Percentiles rank a stretch among this genome's conserved stretches.
These are phyloP conservation scores for Tylopilus sp. DNA, from an alignment of 768 basidiomycete genomes.

Conservation along the genomic window DNA sequence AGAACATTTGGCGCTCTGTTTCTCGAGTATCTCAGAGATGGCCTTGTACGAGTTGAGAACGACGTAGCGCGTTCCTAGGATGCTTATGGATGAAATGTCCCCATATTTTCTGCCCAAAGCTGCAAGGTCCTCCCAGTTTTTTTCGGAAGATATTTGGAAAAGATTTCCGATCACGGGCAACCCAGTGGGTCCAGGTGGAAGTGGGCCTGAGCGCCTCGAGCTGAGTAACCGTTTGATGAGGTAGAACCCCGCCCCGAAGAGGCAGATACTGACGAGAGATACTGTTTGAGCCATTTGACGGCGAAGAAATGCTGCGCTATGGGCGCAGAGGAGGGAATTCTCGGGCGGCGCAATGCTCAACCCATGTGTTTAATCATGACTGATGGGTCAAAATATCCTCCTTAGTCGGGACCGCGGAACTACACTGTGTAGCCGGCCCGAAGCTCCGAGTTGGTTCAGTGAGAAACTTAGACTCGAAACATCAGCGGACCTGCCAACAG, in stretches of 20 bases:
- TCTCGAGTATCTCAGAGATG: constrained; percentile 49
- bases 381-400: no score
- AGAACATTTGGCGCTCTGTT: constrained; percentile 52
- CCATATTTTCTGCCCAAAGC: constrained; percentile 55
- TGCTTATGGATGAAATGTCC: constrained; percentile 12
- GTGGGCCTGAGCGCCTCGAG: not conserved
- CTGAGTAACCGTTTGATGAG: not conserved
- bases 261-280: constrained; percentile 3
- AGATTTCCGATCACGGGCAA: constrained; percentile 44
- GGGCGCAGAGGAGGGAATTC: no score
- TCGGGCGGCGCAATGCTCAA: no score
- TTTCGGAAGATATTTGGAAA: constrained; percentile 47
- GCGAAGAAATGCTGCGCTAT: no score
- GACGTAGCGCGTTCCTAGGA: no score
- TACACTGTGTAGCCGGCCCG: no score
- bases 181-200: constrained; percentile 23
- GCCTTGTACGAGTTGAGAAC: constrained; percentile 47
- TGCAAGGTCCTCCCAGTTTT: constrained; percentile 12
- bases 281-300: not conserved
- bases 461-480: no score
- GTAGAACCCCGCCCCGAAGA: constrained; percentile 18
- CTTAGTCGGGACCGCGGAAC: no score
- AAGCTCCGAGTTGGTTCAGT: no score
- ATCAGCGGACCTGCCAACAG: no score
- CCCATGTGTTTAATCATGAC: no score